phyloP scores from a whole-genome alignment of 805 yeast genomes.

The Hanseniaspora guilliermondii region DNA sequence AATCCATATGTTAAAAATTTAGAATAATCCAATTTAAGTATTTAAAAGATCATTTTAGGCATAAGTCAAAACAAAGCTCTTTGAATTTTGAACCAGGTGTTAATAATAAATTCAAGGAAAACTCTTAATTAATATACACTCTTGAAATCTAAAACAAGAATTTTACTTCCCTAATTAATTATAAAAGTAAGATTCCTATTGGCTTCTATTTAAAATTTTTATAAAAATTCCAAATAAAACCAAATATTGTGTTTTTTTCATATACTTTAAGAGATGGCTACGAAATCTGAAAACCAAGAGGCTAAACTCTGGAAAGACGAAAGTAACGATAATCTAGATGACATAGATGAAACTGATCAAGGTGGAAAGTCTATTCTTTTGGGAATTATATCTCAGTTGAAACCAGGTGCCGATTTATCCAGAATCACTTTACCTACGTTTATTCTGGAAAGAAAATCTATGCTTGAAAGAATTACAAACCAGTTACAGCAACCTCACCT shows the following conservation, averaged over 20 bases:
- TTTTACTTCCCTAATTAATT: too few relatives aligned
- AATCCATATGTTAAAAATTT: too few relatives aligned
- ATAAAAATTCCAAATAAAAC: not conserved
- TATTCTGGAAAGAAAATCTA: conserved; percentile 84
- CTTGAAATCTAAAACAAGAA: too few relatives aligned
- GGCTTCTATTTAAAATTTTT: not conserved
- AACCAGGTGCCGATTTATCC: conserved; percentile 84
- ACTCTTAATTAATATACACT: too few relatives aligned
- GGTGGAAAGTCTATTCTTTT: conserved; percentile 77
- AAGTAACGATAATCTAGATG: conserved; percentile 36
- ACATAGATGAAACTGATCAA: conserved; percentile 82
- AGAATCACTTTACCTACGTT: conserved; percentile 91
- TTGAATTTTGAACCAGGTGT: too few relatives aligned
- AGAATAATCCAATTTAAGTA: too few relatives aligned
- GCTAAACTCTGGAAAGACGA: not conserved
- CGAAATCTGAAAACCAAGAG: not conserved
- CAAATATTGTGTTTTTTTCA: not conserved
- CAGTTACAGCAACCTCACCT: conserved; percentile 70
- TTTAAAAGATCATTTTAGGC: too few relatives aligned
- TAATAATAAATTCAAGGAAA: too few relatives aligned
- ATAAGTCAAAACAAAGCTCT: too few relatives aligned
- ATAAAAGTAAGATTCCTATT: too few relatives aligned
- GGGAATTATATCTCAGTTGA: conserved; percentile 78
- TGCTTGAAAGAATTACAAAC: conserved; percentile 91
- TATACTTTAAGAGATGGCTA: not conserved